A percentile compares a stretch with the other conserved stretches of the same genome.
Evolutionary conservation across 2,329 filamentous ascomycete genomes (phyloP).

Genomic region (Cordyceps farinosa): DNA sequence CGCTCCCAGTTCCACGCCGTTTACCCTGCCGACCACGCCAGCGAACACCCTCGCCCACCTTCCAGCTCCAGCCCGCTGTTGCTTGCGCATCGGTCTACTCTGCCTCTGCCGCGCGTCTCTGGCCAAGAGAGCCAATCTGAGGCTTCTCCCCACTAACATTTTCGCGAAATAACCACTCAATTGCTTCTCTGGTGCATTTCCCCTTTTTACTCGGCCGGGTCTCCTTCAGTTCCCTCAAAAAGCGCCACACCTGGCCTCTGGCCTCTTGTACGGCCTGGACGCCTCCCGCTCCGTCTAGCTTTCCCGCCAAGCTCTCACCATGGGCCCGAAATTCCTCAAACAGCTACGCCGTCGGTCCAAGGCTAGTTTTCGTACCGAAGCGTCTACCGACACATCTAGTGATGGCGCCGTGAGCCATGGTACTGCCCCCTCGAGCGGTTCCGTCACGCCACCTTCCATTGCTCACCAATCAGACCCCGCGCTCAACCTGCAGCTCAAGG

Average conservation of each 20-base stretch:
- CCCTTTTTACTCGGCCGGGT: background rate
- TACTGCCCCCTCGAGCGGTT: slow-evolving; percentile 63
- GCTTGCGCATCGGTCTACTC: background rate
- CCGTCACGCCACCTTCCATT: slow-evolving; percentile 71
- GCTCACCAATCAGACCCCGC: slow-evolving; percentile 63
- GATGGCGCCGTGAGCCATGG: slow-evolving; percentile 55
- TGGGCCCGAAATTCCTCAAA: slow-evolving; percentile 64
- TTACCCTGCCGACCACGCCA: background rate
- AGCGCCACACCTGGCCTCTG: background rate
- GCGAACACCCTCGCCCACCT: background rate
- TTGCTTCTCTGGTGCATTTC: background rate
- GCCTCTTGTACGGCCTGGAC: background rate
- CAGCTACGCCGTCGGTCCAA: slow-evolving; percentile 73
- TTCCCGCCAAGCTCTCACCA: slow-evolving; percentile 28
- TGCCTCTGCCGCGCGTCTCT: slow-evolving; percentile 9
- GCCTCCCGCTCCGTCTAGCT: background rate
- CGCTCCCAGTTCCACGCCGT: background rate
- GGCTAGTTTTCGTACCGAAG: slow-evolving; percentile 66
- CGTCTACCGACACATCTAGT: slow-evolving; percentile 59
- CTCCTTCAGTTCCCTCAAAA: background rate
- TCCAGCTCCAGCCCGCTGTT: background rate
- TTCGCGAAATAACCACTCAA: slow-evolving; percentile 5
- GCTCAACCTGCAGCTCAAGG: slow-evolving; percentile 58
- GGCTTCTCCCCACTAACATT: slow-evolving; percentile 1
- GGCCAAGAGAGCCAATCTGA: slow-evolving; percentile 5